Evolutionary conservation across 2,329 filamentous ascomycete genomes (phyloP).

Genomic region (Penicillium sp.): DNA sequence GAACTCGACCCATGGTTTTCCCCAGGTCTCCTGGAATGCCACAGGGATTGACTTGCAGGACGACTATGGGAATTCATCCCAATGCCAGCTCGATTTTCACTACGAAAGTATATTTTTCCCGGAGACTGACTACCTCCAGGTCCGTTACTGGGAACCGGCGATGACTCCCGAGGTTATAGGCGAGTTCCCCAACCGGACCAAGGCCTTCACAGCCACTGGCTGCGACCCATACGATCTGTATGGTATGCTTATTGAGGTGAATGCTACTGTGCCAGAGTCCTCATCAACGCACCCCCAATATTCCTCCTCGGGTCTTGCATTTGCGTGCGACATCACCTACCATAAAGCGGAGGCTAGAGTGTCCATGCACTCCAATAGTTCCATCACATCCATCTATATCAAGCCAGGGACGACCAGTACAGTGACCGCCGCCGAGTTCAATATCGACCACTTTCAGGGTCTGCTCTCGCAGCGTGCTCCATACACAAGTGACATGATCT

Average conservation of each 20-base stretch:
- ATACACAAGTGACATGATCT: slow-evolving; percentile 36
- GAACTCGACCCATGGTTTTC: slow-evolving; percentile 13
- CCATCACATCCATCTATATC: slow-evolving; percentile 28
- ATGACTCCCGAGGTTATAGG: slow-evolving; percentile 13
- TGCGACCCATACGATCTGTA: slow-evolving; percentile 34
- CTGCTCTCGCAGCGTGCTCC: slow-evolving; percentile 31
- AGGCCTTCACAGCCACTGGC: slow-evolving; percentile 25
- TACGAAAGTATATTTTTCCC: slow-evolving; percentile 32
- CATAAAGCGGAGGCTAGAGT: slow-evolving; percentile 28
- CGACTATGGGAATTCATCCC: slow-evolving; percentile 8
- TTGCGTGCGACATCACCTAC: slow-evolving; percentile 34
- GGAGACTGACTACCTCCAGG: slow-evolving; percentile 30
- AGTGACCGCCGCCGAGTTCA: slow-evolving; percentile 26
- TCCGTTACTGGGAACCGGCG: slow-evolving; percentile 37
- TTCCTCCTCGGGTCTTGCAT: slow-evolving; percentile 28
- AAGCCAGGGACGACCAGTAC: slow-evolving; percentile 18
- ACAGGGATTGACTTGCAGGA: slow-evolving; percentile 24
- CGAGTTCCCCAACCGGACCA: slow-evolving; percentile 10
- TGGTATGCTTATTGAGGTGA: slow-evolving; percentile 33
- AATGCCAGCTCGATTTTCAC: slow-evolving; percentile 30
- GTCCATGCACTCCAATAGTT: slow-evolving; percentile 36
- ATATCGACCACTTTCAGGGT: slow-evolving; percentile 32
- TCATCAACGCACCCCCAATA: slow-evolving; percentile 16
- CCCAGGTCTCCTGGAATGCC: slow-evolving; percentile 30
- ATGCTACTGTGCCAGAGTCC: slow-evolving; percentile 19